Evolutionary conservation across 371 early-diverging fungal genomes (phyloP).

Genomic region (Haplosporangium sp.): DNA sequence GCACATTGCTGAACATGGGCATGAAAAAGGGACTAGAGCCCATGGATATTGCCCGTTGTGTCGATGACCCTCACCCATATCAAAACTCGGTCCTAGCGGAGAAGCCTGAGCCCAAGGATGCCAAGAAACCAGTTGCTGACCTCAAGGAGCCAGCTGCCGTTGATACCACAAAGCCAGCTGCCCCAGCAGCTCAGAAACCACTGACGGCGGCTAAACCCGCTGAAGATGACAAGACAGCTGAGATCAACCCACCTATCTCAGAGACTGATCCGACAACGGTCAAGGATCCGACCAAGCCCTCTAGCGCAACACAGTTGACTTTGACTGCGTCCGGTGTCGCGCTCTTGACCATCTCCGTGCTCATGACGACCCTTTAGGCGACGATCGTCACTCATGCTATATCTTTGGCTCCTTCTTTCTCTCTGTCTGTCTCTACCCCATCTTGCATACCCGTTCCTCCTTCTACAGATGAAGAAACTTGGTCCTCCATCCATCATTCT

Average conservation of each 20-base stretch:
- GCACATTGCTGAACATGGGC: conserved; percentile 39
- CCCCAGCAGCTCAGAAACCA: conserved; percentile 4
- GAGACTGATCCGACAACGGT: neutral
- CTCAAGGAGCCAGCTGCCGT: too few relatives aligned
- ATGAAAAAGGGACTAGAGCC: conserved; percentile 43
- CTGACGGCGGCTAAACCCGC: conserved; percentile 3
- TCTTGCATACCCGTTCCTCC: too few relatives aligned
- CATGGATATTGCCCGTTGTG: conserved; percentile 48
- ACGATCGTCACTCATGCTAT: too few relatives aligned
- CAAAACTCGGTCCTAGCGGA: conserved; percentile 31
- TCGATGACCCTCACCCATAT: conserved; percentile 32
- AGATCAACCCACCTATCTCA: neutral
- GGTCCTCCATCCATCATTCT: too few relatives aligned
- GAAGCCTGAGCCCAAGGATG: conserved; percentile 19
- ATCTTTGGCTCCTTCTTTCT: too few relatives aligned
- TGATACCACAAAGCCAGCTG: too few relatives aligned
- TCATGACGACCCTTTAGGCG: too few relatives aligned
- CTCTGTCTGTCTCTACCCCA: too few relatives aligned
- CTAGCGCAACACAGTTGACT: conserved; percentile 8
- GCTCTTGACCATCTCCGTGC: conserved; percentile 17
- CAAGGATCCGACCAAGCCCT: conserved; percentile 11
- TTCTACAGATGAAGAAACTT: too few relatives aligned
- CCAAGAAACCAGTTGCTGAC: conserved; percentile 11
- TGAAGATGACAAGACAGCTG: neutral
- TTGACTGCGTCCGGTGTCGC: conserved; percentile 30